A percentile compares a stretch with the other conserved stretches of the same genome.
These are phyloP conservation scores for Backusella parvicylindrica DNA, from an alignment of 192 early-diverging fungal species.

Conservation along the genomic window DNA sequence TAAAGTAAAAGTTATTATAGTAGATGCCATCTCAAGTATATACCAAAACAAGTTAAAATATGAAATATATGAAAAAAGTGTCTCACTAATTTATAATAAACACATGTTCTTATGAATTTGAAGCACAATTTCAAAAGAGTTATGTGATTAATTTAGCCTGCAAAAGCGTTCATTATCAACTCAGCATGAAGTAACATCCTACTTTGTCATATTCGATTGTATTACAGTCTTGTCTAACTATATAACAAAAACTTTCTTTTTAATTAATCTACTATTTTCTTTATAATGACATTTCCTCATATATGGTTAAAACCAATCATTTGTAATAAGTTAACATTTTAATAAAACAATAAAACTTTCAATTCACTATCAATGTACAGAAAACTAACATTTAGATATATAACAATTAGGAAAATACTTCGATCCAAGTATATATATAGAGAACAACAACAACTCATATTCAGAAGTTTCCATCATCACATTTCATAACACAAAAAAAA, in stretches of 20 bases:
- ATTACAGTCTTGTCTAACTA: neutral
- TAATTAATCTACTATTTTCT: neutral
- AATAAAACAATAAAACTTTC: neutral
- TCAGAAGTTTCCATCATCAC: neutral
- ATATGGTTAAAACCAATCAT: neutral
- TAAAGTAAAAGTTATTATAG: neutral
- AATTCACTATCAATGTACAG: neutral
- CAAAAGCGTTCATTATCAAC: neutral
- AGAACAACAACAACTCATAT: neutral
- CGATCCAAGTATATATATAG: too few species aligned
- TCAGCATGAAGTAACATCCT: neutral
- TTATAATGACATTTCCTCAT: neutral
- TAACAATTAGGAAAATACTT: neutral
- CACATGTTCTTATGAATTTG: neutral
- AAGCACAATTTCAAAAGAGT: neutral
- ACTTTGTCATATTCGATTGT: neutral
- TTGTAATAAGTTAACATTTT: too few species aligned
- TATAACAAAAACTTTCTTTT: neutral
- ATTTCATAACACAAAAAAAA: neutral
- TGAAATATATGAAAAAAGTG: neutral
- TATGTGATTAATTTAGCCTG: neutral
- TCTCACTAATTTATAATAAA: neutral
- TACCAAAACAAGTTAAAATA: neutral
- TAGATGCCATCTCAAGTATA: neutral
- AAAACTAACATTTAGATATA: neutral